These are phyloP conservation scores for Primulina eburnea DNA, from an alignment of 257 asterid species.

Conservation along the genomic window DNA sequence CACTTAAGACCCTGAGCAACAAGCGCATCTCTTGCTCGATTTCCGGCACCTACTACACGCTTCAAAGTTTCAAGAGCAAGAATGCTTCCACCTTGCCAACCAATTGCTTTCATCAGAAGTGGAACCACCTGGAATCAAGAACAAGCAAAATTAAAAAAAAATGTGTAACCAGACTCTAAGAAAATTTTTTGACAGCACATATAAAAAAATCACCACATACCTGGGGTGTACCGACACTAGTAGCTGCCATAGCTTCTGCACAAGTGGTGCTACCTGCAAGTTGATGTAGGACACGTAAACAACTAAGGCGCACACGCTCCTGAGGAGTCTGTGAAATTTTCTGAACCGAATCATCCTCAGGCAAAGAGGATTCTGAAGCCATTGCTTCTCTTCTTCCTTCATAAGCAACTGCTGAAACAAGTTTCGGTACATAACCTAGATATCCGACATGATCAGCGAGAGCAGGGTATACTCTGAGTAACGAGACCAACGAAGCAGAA, in stretches of 20 bases:
- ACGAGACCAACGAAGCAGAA: conserved; percentile 92
- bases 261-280: conserved; percentile 97
- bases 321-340: conserved; percentile 72
- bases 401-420: conserved; percentile 88
- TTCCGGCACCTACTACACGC: conserved; percentile 95
- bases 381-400: conserved; percentile 94
- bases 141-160: conserved; percentile 24
- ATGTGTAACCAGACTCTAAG: background rate
- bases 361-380: conserved; percentile 64
- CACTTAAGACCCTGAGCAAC: conserved; percentile 99
- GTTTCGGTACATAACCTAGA: conserved; percentile 96
- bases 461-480: conserved; percentile 93
- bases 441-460: conserved; percentile 99
- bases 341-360: conserved; percentile 55
- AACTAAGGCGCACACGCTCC: conserved; percentile 94
- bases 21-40: conserved; percentile 95
- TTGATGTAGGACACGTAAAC: conserved; percentile 95
- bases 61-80: conserved; percentile 97
- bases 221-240: conserved; percentile 96
- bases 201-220: conserved; percentile 33
- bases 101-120: conserved; percentile 95
- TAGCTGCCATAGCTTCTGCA: conserved; percentile 99
- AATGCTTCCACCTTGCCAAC: conserved; percentile 99
- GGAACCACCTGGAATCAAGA: conserved; percentile 78
- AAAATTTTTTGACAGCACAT: conserved; percentile 7